Evolutionary conservation across 2,329 filamentous ascomycete genomes (phyloP).

Genomic region (Pseudogymnoascus pannorum): DNA sequence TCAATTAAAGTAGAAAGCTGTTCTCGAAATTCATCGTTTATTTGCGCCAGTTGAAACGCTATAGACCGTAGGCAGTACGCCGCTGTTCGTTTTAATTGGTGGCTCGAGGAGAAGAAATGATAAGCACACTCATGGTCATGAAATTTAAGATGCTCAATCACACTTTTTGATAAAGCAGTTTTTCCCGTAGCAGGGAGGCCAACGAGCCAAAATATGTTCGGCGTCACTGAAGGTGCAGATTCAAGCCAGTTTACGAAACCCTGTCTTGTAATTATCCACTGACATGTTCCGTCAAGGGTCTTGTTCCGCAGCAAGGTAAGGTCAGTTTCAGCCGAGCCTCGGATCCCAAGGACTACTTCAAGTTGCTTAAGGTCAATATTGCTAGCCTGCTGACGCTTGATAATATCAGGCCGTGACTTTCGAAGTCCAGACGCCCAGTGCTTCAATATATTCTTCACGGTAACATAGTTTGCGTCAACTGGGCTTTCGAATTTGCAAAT

Average conservation of each 20-base stretch:
- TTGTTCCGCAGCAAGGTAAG: slow-evolving; percentile 14
- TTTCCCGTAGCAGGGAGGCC: neutral
- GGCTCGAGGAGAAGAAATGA: neutral
- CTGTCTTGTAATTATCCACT: slow-evolving; percentile 19
- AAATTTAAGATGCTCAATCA: neutral
- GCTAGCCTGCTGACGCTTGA: neutral
- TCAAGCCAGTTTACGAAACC: slow-evolving; percentile 16
- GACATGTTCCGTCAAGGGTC: slow-evolving; percentile 19
- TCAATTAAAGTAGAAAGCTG: neutral
- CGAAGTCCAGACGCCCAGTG: neutral
- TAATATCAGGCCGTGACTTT: neutral
- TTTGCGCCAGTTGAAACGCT: neutral
- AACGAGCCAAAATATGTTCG: neutral
- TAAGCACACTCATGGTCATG: neutral
- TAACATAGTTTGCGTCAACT: slow-evolving; percentile 33
- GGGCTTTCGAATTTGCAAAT: slow-evolving; percentile 35
- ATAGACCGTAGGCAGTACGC: neutral
- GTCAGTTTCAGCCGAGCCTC: slow-evolving; percentile 12
- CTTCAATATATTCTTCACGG: slow-evolving; percentile 22
- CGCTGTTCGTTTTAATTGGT: neutral
- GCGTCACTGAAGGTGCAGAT: neutral
- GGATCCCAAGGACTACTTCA: neutral
- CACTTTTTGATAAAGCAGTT: neutral
- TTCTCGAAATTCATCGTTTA: neutral
- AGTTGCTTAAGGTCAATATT: neutral